These are phyloP conservation scores for Syzygium jambos DNA, from an alignment of 345 rosid genomes.

Conservation along the genomic window DNA sequence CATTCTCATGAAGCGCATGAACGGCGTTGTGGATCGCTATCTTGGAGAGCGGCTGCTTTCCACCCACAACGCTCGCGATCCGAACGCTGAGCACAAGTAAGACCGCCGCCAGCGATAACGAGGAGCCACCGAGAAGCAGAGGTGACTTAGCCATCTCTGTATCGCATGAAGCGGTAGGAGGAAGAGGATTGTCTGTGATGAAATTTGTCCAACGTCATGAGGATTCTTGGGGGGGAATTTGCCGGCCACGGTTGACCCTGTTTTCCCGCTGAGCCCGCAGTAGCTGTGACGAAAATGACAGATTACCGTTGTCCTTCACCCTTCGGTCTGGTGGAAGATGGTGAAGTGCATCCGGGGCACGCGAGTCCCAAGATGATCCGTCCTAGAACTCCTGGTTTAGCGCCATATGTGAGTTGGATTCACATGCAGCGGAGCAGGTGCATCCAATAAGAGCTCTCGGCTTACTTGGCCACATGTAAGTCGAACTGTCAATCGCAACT, in stretches of 20 bases:
- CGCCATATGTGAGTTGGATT: no score
- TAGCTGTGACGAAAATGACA: neutral
- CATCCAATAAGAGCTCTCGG: no score
- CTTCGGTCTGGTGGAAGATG: neutral
- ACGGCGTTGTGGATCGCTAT: conserved; percentile 10
- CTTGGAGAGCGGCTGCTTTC: conserved; percentile 14
- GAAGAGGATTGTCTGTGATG: neutral
- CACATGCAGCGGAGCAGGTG: no score
- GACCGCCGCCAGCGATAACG: neutral
- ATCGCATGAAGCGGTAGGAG: neutral
- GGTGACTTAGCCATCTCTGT: neutral
- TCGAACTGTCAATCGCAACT: no score
- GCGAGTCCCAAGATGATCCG: no score
- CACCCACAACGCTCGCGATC: neutral
- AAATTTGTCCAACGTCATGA: neutral
- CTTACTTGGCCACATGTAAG: no score
- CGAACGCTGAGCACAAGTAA: neutral
- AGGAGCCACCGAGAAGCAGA: neutral
- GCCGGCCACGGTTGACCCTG: neutral
- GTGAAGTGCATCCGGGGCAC: neutral
- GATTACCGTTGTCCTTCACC: neutral
- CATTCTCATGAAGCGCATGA: conserved; percentile 9
- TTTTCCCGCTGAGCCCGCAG: neutral
- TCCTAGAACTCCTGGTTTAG: neutral
- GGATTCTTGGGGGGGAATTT: neutral